Percentiles rank a stretch among this genome's conserved stretches.
Evolutionary conservation across 1,139 yeast species (phyloP).

Genomic region (Magnusiomyces sp.): DNA sequence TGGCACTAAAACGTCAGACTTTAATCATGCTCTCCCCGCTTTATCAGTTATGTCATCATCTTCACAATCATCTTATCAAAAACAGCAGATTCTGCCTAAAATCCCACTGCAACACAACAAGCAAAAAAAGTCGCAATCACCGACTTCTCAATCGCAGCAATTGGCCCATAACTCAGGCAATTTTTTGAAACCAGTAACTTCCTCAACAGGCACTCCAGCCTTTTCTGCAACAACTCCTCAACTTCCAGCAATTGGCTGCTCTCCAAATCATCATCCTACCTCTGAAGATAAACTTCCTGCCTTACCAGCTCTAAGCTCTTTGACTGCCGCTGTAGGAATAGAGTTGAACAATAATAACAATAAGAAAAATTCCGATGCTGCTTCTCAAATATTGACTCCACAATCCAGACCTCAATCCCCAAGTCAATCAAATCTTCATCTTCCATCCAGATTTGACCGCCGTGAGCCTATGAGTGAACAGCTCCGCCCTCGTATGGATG

Average conservation of each 20-base stretch:
- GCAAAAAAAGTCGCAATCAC: too few species aligned
- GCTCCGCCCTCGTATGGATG: slow-evolving; percentile 28
- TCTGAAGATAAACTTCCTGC: slow-evolving; percentile 3
- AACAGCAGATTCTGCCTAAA: too few species aligned
- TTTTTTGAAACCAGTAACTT: background rate
- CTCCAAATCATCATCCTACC: slow-evolving; percentile 7
- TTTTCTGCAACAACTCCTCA: slow-evolving; percentile 10
- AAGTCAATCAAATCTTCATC: background rate
- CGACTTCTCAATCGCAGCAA: too few species aligned
- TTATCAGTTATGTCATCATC: background rate
- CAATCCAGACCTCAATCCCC: slow-evolving; percentile 25
- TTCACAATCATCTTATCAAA: background rate
- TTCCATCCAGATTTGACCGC: background rate
- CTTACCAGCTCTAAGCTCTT: slow-evolving; percentile 12
- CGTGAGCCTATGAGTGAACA: slow-evolving; percentile 29
- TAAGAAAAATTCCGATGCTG: background rate
- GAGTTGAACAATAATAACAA: slow-evolving; percentile 8
- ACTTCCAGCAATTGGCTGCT: slow-evolving; percentile 6
- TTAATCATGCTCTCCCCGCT: background rate
- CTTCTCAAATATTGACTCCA: slow-evolving; percentile 24
- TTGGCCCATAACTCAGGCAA: background rate
- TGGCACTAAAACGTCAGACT: background rate
- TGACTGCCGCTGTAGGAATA: slow-evolving; percentile 14
- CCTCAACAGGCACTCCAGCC: slow-evolving; percentile 6
- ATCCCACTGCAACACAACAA: too few species aligned